phyloP scores from a whole-genome alignment of 2,329 filamentous ascomycete species.

The Neofusicoccum parvum region DNA sequence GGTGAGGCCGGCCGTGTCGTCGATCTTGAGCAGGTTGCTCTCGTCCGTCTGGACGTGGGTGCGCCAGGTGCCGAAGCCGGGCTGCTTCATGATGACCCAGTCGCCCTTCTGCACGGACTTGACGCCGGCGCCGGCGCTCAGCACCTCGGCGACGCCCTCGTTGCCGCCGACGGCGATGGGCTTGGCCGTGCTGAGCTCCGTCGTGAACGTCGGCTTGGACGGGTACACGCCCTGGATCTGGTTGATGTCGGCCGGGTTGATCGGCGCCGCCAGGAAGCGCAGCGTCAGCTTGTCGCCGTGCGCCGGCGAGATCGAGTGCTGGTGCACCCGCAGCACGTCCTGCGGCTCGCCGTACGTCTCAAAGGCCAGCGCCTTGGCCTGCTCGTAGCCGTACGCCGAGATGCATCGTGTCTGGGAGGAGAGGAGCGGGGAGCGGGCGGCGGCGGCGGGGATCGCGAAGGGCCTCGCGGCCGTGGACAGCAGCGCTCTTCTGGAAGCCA shows the following conservation, averaged over 20 bases:
- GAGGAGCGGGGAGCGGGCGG: constrained; percentile 12
- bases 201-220: constrained; percentile 75
- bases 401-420: constrained; percentile 45
- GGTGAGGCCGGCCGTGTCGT: constrained; percentile 69
- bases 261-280: constrained; percentile 84
- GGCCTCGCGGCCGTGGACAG: constrained; percentile 26
- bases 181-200: constrained; percentile 71
- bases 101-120: constrained; percentile 73
- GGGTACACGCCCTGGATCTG: constrained; percentile 97
- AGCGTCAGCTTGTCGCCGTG: constrained; percentile 74
- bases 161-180: constrained; percentile 83
- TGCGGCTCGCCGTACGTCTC: constrained; percentile 73
- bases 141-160: constrained; percentile 91
- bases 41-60: constrained; percentile 75
- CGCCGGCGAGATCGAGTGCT: constrained; percentile 74
- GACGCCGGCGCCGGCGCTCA: constrained; percentile 64
- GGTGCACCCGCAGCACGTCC: constrained; percentile 70
- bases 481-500: background rate
- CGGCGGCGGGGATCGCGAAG: constrained; percentile 24
- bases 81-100: constrained; percentile 87
- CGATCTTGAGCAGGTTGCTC: constrained; percentile 67
- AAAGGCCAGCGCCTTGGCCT: constrained; percentile 80
- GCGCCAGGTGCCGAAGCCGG: constrained; percentile 90
- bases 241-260: constrained; percentile 98
- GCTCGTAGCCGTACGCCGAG: constrained; percentile 75